Base-by-base conservation (phyloP, 495 filamentous ascomycete genomes). In the Hypoxylon fragiforme region DNA sequence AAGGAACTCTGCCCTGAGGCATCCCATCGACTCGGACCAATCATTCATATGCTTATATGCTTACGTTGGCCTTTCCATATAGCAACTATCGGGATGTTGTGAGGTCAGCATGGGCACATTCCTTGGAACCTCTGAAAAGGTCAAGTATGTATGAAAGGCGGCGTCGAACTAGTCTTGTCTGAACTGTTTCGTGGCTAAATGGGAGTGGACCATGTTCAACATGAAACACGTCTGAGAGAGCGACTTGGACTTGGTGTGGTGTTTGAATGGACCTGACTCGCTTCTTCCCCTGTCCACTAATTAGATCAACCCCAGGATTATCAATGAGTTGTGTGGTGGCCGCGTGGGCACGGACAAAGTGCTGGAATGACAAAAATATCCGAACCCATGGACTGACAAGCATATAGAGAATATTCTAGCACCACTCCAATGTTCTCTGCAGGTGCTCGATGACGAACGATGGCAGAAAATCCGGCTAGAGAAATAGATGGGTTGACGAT, bases 141-240 rank as follows among this genome's bases (percentile, higher is more conserved):
- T n/a, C n/a, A n/a, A n/a, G n/a, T n/a, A n/a, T n/a, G 31, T 39
- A 48, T 40, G 57, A 50, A n/a, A 22, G 44, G 32, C 7, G 31
- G 41, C n/a, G 28, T 37, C 24, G 38, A 38, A 49, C 45, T 9
- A 52, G 56, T 62, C n/a, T 40, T 56, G 47, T 44, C 52, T 62
- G 52, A 53, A 53, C 57, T 47, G 58, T 53, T 57, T 62, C 52
- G 58, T 57, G 58, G 58, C 52, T 56, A 37, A 62, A 57, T 30
- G 47, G 30, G 47, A 52, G 58, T 41, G 44, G 40, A 22, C 47
- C 58, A 53, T 52, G 24, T 62, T 49, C 47, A 56, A 62, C 42
- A 51, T 62, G 52, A 62, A 62, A 62, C 58, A 57, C 58, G 52
- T 51, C 51, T 57, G 50, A 57, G 58, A 45, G 47, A 42, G 13